Evolutionary conservation across 1,284 basidiomycete species (phyloP), one percentile per base, ranked within the genome.

Genomic region (Schizophyllum commune): DNA sequence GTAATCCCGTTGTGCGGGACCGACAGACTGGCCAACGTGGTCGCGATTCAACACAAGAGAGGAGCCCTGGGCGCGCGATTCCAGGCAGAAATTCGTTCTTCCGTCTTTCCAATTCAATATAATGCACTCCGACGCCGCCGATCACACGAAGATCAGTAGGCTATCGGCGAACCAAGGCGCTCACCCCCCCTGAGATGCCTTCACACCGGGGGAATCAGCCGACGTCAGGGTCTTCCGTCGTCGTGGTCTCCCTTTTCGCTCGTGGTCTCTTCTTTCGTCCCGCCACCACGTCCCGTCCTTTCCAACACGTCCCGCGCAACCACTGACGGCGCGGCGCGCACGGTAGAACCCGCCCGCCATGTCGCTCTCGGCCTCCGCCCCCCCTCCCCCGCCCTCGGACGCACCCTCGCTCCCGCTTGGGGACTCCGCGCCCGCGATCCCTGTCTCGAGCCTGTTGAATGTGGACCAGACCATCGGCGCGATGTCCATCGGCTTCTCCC

Each of bases 401-500:
- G 27, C 27, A 27, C 27, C 27, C 27, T 27, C 27, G 27, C 27
- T 27, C 27, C 27, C 27, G 27, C 27, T 27, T 27, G 27, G 27
- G 27, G 27, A 27, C 27, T 27, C 27, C 27, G 27, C 27, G 27
- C 27, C 27, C 27, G 27, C 27, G 27, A 27, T 47, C 9, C 17
- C 39, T 3, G 39, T 47, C 39, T 11, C 39, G 39, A 13, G 13
- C 39, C 17, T 47, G 39, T 3, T 47, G 39, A 47, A 47, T 47
- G 39, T 83, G 58, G 75, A 82, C 69, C 76, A 78, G 65, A 87
- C 85, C 0, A 75, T 88, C 8, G 85, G 85, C 56, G 84, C 86
- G 19, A 72, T 78, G 57, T 76, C 82, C 64, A 70, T 84, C 61
- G 85, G 86, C 57, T 84, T 85, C 69, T 76, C 75, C n/a, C 68